phyloP scores from a whole-genome alignment of 2,329 filamentous ascomycete species.

The Colletotrichum abscissum region DNA sequence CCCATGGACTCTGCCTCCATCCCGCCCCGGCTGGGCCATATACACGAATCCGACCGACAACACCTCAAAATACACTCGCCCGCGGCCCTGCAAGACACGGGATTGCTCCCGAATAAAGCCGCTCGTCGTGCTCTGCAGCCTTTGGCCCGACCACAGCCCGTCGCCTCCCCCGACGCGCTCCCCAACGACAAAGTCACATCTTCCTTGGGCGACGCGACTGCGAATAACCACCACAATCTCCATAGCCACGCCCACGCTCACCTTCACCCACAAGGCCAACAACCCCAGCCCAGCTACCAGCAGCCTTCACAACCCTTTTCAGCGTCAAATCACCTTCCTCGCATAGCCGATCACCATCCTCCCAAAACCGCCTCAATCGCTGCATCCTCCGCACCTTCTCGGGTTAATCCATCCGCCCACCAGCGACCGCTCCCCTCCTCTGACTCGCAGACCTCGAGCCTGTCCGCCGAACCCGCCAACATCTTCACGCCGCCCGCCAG shows the following conservation, averaged over 20 bases:
- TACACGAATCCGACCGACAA: conserved; percentile 20
- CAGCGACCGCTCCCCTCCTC: conserved; percentile 38
- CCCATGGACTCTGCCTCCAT: conserved; percentile 34
- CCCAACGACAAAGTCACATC: conserved; percentile 13
- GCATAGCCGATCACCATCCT: conserved; percentile 31
- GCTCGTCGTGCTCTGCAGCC: conserved; percentile 9
- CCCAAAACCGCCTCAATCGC: conserved; percentile 39
- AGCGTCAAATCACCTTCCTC: background rate
- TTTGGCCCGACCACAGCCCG: conserved; percentile 1
- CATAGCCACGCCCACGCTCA: background rate
- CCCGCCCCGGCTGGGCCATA: conserved; percentile 29
- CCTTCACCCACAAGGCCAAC: background rate
- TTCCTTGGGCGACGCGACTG: conserved; percentile 32
- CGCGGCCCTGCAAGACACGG: conserved; percentile 8
- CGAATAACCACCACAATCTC: conserved; percentile 23
- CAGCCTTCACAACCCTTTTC: background rate
- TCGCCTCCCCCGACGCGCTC: conserved; percentile 15
- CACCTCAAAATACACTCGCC: conserved; percentile 26
- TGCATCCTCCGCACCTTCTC: conserved; percentile 37
- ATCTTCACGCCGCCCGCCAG: conserved; percentile 44
- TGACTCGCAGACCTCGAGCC: conserved; percentile 43
- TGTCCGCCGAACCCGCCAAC: conserved; percentile 42
- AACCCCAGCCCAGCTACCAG: background rate
- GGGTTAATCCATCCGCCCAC: conserved; percentile 6
- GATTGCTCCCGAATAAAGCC: conserved; percentile 16